Percentiles rank a stretch among this genome's conserved stretches.
These are phyloP conservation scores for Purshia tridentata DNA, from an alignment of 306 rosid genomes.

Conservation along the genomic window DNA sequence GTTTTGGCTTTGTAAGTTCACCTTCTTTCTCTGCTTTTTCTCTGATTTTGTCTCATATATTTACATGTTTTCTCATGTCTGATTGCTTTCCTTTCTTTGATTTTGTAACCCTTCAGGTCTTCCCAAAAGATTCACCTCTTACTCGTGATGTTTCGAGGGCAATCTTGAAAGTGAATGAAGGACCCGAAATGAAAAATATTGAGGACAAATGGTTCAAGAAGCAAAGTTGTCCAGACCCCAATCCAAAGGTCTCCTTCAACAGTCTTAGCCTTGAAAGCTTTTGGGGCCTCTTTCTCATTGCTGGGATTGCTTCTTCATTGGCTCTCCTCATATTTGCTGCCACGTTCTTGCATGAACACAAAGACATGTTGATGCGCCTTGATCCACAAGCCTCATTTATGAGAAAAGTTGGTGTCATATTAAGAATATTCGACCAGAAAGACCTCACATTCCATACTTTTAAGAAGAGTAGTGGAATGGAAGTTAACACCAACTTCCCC, in stretches of 20 bases:
- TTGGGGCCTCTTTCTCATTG: constrained; percentile 32
- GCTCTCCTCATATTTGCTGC: constrained; percentile 7
- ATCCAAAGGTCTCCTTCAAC: not conserved
- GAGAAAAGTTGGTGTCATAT: constrained; percentile 20
- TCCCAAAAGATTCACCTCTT: constrained; percentile 26
- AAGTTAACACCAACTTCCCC: not conserved
- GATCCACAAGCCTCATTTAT: constrained; percentile 20
- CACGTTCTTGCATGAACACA: constrained; percentile 10
- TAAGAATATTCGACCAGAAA: constrained; percentile 28
- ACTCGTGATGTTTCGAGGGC: constrained; percentile 20
- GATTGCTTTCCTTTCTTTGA: no score
- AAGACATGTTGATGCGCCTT: not conserved
- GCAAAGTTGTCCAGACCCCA: constrained; percentile 2
- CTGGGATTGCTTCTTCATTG: constrained; percentile 6
- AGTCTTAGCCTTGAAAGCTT: constrained; percentile 27
- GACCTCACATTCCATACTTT: constrained; percentile 36
- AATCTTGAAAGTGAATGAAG: constrained; percentile 19
- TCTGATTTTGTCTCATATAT: not conserved
- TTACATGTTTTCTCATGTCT: not conserved
- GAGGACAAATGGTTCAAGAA: constrained; percentile 16
- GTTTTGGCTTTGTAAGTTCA: constrained; percentile 66
- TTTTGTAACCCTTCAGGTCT: not conserved
- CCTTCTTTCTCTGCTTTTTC: not conserved
- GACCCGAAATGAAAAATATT: constrained; percentile 13
- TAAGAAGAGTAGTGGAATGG: constrained; percentile 17